A percentile compares a stretch with the other conserved stretches of the same genome.
Conservation (phyloP, 306 rosid genomes). For the apple (Malus domestica) region ASM211411v1 NC_041790.1:27345501-27346000, state of each 20-base stretch:
- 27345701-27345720: not conserved
- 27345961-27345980: constrained; percentile 57
- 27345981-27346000: constrained; percentile 63
- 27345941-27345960: constrained; percentile 47
- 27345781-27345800: not conserved
- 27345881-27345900: not conserved
- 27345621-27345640: not conserved
- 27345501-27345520: constrained; percentile 77
- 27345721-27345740: not conserved
- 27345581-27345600: constrained; percentile 49
- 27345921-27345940: constrained; percentile 57
- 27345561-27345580: constrained; percentile 66
- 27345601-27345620: constrained; percentile 63
- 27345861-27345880: not conserved
- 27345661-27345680: not conserved
- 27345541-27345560: constrained; percentile 86
- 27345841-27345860: too few species aligned
- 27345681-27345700: not conserved
- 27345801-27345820: not conserved
- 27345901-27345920: not conserved
- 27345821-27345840: not conserved
- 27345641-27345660: not conserved
- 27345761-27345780: not conserved
- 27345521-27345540: constrained; percentile 92
- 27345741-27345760: not conserved